phyloP scores from a whole-genome alignment of 495 filamentous ascomycete genomes.

The Xylaria nigripes region DNA sequence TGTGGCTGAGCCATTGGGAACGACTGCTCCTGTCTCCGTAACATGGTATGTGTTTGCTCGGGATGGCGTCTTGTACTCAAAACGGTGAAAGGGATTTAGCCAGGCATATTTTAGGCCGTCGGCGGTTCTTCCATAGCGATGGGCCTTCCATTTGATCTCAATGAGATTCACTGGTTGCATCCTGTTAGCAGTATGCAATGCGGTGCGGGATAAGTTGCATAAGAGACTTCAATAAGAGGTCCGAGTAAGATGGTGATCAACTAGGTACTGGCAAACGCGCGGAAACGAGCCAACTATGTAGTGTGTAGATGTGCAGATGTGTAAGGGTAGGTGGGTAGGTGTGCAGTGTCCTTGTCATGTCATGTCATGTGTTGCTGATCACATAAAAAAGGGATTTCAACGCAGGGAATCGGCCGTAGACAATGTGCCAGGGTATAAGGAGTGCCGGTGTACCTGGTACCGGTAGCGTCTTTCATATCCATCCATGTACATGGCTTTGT shows the following conservation, averaged over 20 bases:
- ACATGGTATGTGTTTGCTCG: slow-evolving; percentile 19
- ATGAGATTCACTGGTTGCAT: slow-evolving; percentile 31
- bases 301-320: neutral
- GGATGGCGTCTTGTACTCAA: slow-evolving; percentile 16
- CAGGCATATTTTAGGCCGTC: slow-evolving; percentile 12
- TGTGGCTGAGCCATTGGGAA: neutral
- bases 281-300: neutral
- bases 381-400: too few relatives aligned
- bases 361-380: too few relatives aligned
- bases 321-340: neutral
- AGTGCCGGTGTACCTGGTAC: too few relatives aligned
- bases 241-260: neutral
- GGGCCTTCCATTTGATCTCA: slow-evolving; percentile 27
- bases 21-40: slow-evolving; percentile 16
- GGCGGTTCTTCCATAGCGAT: slow-evolving; percentile 20
- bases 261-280: neutral
- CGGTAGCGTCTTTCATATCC: too few relatives aligned
- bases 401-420: neutral
- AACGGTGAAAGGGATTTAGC: slow-evolving; percentile 29
- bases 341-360: neutral
- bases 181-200: slow-evolving; percentile 20
- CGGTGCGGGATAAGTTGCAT: neutral
- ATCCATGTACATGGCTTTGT: too few relatives aligned
- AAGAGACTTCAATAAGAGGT: neutral
- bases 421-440: too few relatives aligned